Evolutionary conservation across 2,329 filamentous ascomycete species (phyloP), one percentile per base, ranked within the genome.

Genomic region (Parafenestella ontariensis): DNA sequence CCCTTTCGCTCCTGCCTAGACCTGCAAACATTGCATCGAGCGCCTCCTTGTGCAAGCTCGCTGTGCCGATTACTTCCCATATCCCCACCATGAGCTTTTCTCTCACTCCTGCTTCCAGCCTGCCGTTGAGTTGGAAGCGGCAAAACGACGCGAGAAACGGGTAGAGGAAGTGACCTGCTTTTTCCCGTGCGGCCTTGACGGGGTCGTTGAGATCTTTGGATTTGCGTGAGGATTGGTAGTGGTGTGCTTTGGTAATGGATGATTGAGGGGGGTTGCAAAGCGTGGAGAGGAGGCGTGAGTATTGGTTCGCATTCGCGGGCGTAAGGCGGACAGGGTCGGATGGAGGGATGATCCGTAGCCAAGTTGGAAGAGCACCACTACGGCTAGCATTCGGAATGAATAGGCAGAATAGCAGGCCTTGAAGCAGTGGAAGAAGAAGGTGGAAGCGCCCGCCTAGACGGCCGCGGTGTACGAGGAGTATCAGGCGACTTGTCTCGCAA

Each of bases 261-360:
- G 83, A 84, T 41, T 84, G 80, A 0, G 85, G 85, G 0, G 86
- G 86, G 48, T 85, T 84, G 74, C 84, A 86, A 46, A 88, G 80
- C 0, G 83, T 81, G n/a, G 82, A 82, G 20, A 88, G 78, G 8
- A 88, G 73, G 9, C 84, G 81, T 1, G 83, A 79, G 60, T 82
- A 85, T 36, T 80, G 76, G 1, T 76, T 71, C 2, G 81, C 82
- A 52, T 83, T 82, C 17, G 76, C 72, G 15, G 76, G 63, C 9
- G 72, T 69, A 24, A 80, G 75, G 5, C 61, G 49, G 10, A 54
- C 41, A 1, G 64, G 45, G 23, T 52, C 45, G 2, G 59, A 51
- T 10, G 56, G 36, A 8, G 47, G 49, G 2, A 44, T 24, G 3
- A 59, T 54, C 18, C 59, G 54, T 7, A 78, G 56, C 76, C 75